Percentiles rank a stretch among this genome's conserved stretches.
phyloP scores from a whole-genome alignment of 148 eudicot species.

The Cornus controversa region DNA sequence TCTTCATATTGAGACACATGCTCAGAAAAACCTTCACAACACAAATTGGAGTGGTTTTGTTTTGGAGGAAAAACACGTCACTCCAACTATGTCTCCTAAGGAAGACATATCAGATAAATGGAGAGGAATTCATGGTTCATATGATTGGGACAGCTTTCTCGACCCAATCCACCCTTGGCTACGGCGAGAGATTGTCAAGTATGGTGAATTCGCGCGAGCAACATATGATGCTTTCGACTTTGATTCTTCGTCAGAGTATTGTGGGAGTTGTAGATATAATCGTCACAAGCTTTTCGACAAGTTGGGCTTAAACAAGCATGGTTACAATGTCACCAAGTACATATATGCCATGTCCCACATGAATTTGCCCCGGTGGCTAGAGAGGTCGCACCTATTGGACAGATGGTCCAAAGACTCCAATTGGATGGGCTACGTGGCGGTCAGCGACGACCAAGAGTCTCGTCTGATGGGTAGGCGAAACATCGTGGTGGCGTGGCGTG shows the following conservation, averaged over 20 bases:
- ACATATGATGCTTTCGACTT: conserved; percentile 77
- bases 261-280: conserved; percentile 66
- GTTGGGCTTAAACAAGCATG: conserved; percentile 42
- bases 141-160: conserved; percentile 46
- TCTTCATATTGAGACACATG: conserved; percentile 20
- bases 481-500: conserved; percentile 69
- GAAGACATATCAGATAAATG: conserved; percentile 44
- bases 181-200: conserved; percentile 60
- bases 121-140: conserved; percentile 48
- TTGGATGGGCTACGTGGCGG: conserved; percentile 84
- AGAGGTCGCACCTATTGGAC: conserved; percentile 42
- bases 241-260: conserved; percentile 56
- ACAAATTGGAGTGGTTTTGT: conserved; percentile 12
- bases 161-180: conserved; percentile 58
- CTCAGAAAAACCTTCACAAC: conserved; percentile 20
- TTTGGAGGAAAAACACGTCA: conserved; percentile 38
- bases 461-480: conserved; percentile 57
- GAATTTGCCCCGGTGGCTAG: conserved; percentile 62
- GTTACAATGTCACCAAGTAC: conserved; percentile 59
- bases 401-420: conserved; percentile 70
- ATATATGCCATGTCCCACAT: conserved; percentile 69
- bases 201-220: conserved; percentile 78
- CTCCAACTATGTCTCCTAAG: conserved; percentile 52
- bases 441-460: conserved; percentile 55
- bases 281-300: conserved; percentile 38